These are phyloP conservation scores for Cryptococcus neoformans DNA, from an alignment of 1,284 basidiomycete genomes.

Conservation along the genomic window DNA sequence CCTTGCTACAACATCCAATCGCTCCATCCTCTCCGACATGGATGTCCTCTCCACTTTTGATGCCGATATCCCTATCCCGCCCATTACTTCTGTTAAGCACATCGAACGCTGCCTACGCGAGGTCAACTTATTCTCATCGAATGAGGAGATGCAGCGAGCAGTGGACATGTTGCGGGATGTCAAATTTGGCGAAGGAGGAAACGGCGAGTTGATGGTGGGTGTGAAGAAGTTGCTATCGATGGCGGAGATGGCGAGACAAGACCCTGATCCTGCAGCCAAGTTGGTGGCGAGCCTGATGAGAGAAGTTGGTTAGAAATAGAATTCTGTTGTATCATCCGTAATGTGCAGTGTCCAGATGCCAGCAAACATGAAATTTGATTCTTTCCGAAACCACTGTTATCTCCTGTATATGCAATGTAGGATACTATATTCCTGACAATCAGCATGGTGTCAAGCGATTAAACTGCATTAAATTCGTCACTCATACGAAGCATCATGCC, in stretches of 20 bases:
- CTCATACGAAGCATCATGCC: too few relatives aligned
- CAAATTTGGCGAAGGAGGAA: slow-evolving; percentile 62
- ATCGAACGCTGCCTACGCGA: slow-evolving; percentile 80
- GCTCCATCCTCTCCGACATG: slow-evolving; percentile 83
- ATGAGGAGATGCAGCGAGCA: slow-evolving; percentile 60
- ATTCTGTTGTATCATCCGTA: neutral
- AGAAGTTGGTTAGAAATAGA: slow-evolving; percentile 25
- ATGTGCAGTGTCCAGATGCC: too few relatives aligned
- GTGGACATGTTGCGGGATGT: slow-evolving; percentile 70
- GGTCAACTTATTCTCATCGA: slow-evolving; percentile 69
- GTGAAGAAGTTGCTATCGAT: slow-evolving; percentile 91
- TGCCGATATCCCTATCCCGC: slow-evolving; percentile 79
- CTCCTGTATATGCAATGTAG: too few relatives aligned
- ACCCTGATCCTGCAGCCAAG: slow-evolving; percentile 73
- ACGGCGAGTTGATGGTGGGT: slow-evolving; percentile 66
- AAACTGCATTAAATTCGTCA: too few relatives aligned
- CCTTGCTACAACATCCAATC: slow-evolving; percentile 87
- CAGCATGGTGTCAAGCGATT: too few relatives aligned
- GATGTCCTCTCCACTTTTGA: slow-evolving; percentile 88
- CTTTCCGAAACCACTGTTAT: too few relatives aligned
- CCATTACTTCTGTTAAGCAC: slow-evolving; percentile 68
- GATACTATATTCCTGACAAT: too few relatives aligned
- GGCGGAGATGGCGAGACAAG: slow-evolving; percentile 96
- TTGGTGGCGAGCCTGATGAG: slow-evolving; percentile 64
- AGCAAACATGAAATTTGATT: too few relatives aligned